These are phyloP conservation scores for Plasmodium billcollinsi DNA, from an alignment of 169 alveolate genomes.

Conservation along the genomic window DNA sequence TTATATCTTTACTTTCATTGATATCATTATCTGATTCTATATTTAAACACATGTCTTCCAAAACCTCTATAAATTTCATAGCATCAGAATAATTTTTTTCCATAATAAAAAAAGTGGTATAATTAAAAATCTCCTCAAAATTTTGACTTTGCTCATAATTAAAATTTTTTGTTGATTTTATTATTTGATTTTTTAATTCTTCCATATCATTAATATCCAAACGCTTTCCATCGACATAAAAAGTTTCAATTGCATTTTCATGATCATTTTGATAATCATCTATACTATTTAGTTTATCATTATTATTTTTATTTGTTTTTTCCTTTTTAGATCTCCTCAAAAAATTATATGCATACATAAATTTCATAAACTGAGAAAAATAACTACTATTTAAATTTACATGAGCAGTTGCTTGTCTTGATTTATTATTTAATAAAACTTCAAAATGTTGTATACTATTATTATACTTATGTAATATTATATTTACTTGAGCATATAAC, in stretches of 20 bases:
- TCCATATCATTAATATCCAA: slow-evolving; percentile 4
- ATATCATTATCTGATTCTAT: not conserved
- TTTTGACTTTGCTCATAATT: slow-evolving; percentile 45
- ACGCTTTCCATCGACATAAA: not conserved
- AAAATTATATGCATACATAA: slow-evolving; percentile 55
- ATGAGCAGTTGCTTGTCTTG: slow-evolving; percentile 41
- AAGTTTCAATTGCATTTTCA: not conserved
- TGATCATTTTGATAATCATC: not conserved
- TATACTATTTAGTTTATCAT: not conserved
- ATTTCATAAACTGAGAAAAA: slow-evolving; percentile 22
- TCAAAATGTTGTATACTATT: slow-evolving; percentile 29
- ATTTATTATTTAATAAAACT: slow-evolving; percentile 17
- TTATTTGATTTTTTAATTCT: slow-evolving; percentile 38
- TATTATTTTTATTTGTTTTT: not conserved
- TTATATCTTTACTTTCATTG: not conserved
- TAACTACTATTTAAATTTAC: slow-evolving; percentile 43
- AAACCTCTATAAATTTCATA: slow-evolving; percentile 18
- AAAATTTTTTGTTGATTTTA: slow-evolving; percentile 25
- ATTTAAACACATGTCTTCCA: slow-evolving; percentile 41
- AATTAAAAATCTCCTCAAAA: slow-evolving; percentile 41
- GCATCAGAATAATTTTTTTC: slow-evolving; percentile 44
- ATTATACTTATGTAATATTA: slow-evolving; percentile 31
- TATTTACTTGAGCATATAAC: slow-evolving; percentile 39
- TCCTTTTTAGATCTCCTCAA: slow-evolving; percentile 21
- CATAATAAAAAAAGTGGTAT: slow-evolving; percentile 42